Evolutionary conservation across 73 alveolate species (phyloP), one percentile per base, ranked within the genome.

Genomic region (Loxodes magnus): DNA sequence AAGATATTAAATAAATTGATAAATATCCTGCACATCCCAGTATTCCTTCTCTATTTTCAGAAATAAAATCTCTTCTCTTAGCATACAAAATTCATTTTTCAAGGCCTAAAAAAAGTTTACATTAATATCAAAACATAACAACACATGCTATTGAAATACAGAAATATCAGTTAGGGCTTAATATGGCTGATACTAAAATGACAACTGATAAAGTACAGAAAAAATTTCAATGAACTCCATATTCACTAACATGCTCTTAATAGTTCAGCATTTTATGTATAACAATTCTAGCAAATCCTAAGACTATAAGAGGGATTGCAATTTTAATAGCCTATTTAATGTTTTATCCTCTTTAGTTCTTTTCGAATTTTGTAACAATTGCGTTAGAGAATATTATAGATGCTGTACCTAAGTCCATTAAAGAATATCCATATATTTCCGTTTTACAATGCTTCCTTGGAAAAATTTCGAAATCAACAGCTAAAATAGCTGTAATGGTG

Each of bases 151-250:
- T 17, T 6, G 24, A 7, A 22, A 72, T 3, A 21, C 74, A 31
- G 2, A 15, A 31, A 26, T 38, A 26, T 2, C 37, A 15, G 22
- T 55, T 55, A 34, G 25, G 17, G 33, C 43, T 33, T n/a, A 74
- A 56, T 5, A 35, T 9, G 6, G 56, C 44, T 1, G 71, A 6
- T 23, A 31, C 19, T 4, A 74, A 17, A 26, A 29, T 54, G 36
- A 67, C 65, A 0, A 65, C 64, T 1, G 58, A 30, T 34, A 74
- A 28, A 15, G 82, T 65, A 29, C 35, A 42, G 36, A 60, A 74
- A 56, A 74, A 74, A 28, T 74, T 74, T 82, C 89, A 74, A 24
- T 74, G 89, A 6, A 62, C 68, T 15, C 89, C 89, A 44, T 67
- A 74, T 38, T 74, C 89, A 0, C 79, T 67, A 23, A 61, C 76